Conservation (phyloP, 2,329 filamentous ascomycete genomes). For the Fusarium tupiense region DNA sequence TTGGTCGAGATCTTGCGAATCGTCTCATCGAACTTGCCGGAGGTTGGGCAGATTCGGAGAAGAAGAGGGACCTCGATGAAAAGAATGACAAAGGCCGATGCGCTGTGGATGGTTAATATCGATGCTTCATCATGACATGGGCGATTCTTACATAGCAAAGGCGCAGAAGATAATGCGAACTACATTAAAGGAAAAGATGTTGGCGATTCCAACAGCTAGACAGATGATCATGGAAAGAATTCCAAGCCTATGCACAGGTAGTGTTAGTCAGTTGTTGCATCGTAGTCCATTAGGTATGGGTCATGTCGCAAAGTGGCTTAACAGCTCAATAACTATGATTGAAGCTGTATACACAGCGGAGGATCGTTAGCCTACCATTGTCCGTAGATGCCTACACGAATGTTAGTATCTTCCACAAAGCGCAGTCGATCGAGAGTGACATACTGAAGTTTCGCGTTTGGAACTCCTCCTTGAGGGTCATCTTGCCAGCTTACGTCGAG, state of each 20-base stretch:
- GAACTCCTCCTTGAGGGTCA: constrained; percentile 78
- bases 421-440: constrained; percentile 45
- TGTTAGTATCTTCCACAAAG: constrained; percentile 45
- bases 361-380: constrained; percentile 69
- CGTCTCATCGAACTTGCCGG: constrained; percentile 83
- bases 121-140: background rate
- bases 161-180: constrained; percentile 63
- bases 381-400: constrained; percentile 72
- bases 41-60: constrained; percentile 97
- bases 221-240: constrained; percentile 77
- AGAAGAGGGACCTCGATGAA: constrained; percentile 94
- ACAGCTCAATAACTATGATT: constrained; percentile 17
- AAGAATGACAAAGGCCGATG: constrained; percentile 77
- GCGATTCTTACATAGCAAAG: constrained; percentile 61
- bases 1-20: constrained; percentile 95
- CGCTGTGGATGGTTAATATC: constrained; percentile 55
- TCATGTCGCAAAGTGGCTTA: constrained; percentile 3
- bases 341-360: constrained; percentile 12
- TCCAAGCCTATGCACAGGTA: constrained; percentile 63
- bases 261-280: constrained; percentile 18
- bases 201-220: constrained; percentile 74
- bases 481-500: constrained; percentile 56
- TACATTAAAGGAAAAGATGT: constrained; percentile 67
- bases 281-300: constrained; percentile 10
- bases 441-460: constrained; percentile 78